phyloP scores from a whole-genome alignment of 2,329 filamentous ascomycete species.

The Penicillium sp. region DNA sequence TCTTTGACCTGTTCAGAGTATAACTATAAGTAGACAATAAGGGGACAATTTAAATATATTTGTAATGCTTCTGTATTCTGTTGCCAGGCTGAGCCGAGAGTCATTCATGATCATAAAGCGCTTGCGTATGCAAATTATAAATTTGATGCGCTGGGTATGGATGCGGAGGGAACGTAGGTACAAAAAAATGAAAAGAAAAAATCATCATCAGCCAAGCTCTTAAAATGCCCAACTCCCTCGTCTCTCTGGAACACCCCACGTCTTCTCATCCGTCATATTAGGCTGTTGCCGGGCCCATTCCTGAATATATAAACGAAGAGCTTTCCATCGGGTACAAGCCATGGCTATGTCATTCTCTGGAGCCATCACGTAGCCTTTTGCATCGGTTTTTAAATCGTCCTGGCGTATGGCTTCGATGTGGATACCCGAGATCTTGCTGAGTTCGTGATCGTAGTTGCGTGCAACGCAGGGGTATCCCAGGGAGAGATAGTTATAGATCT shows the following conservation, averaged over 20 bases:
- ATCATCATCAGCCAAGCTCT: conserved; percentile 15
- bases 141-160: too few relatives aligned
- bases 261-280: conserved; percentile 64
- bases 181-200: too few relatives aligned
- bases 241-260: conserved; percentile 66
- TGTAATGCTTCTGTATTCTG: too few relatives aligned
- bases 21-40: too few relatives aligned
- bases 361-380: conserved; percentile 73
- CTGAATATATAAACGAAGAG: conserved; percentile 78
- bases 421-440: conserved; percentile 78
- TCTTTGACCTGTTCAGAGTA: too few relatives aligned
- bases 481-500: conserved; percentile 96
- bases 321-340: conserved; percentile 77
- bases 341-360: conserved; percentile 51
- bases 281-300: conserved; percentile 93
- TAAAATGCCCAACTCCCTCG: conserved; percentile 68
- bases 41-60: too few relatives aligned
- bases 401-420: conserved; percentile 69
- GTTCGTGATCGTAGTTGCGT: conserved; percentile 79
- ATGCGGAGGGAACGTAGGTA: too few relatives aligned
- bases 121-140: too few relatives aligned
- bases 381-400: conserved; percentile 69
- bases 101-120: too few relatives aligned
- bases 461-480: conserved; percentile 89
- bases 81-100: too few relatives aligned